A percentile compares a stretch with the other conserved stretches of the same genome.
Evolutionary conservation across 1,139 yeast genomes (phyloP).

Genomic region (Blastobotrys serpentis): DNA sequence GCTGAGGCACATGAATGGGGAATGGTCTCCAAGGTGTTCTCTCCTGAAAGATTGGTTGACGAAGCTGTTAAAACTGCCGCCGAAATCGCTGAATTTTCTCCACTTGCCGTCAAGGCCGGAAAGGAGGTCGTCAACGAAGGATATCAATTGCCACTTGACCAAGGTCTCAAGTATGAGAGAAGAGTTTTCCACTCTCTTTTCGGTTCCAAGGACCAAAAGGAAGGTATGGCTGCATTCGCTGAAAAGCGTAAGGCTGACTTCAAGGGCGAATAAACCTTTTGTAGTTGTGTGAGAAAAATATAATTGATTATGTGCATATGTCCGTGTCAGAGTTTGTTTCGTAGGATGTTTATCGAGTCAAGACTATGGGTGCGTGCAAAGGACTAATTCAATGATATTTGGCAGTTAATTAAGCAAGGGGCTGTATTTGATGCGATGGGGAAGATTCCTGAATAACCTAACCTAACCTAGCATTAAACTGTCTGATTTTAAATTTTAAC

Average conservation of each 20-base stretch:
- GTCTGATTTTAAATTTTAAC: too few relatives aligned
- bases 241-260: constrained; percentile 48
- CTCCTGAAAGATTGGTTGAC: constrained; percentile 43
- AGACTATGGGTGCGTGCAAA: too few relatives aligned
- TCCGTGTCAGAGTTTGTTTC: too few relatives aligned
- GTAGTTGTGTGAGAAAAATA: too few relatives aligned
- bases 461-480: too few relatives aligned
- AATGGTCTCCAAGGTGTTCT: constrained; percentile 45
- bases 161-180: constrained; percentile 47
- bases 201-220: constrained; percentile 48
- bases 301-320: background rate
- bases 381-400: too few relatives aligned
- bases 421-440: too few relatives aligned
- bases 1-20: constrained; percentile 51
- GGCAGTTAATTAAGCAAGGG: too few relatives aligned
- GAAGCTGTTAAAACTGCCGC: constrained; percentile 48
- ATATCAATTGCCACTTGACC: constrained; percentile 39
- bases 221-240: constrained; percentile 52
- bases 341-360: too few relatives aligned
- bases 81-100: constrained; percentile 43
- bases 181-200: constrained; percentile 46
- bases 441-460: too few relatives aligned
- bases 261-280: constrained; percentile 38
- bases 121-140: constrained; percentile 48
- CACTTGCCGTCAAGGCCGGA: constrained; percentile 48